Evolutionary conservation across 345 rosid species (phyloP), one percentile per base, ranked within the genome.

Genomic region (Brassica napus): DNA sequence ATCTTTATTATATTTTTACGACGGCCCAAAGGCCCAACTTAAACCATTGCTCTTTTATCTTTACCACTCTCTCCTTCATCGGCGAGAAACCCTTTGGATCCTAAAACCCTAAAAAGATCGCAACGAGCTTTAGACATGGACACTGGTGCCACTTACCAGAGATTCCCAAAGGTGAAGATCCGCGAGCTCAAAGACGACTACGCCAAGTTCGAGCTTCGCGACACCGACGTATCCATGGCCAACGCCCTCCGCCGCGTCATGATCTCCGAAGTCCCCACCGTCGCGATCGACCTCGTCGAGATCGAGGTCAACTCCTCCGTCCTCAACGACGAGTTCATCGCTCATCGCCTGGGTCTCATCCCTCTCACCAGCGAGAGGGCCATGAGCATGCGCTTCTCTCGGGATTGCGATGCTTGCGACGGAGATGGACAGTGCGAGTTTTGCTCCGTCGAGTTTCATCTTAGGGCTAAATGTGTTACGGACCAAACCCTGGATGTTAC

Each of bases 391-490:
- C 92, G 98, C 14, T 92, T 92, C 89, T 92, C 98, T 11, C 88
- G 97, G 0, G 97, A 92, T 84, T 94, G 98, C 66, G 98, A 93
- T 77, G 95, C 97, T 55, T 95, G 97, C 68, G 98, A 95, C 61
- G 98, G 98, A 0, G 99, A 94, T 55, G 98, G 97, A 18, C 97
- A 95, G 87, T 94, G 97, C 75, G 99, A 93, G 88, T 93, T 82
- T 77, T 93, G 98, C 87, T 93, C 98, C 18, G 98, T 92, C 30
- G 99, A 95, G 93, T 90, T 95, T 71, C 90, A 82, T 32, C 88
- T 94, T 16, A 79, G 91, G 0, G 90, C 97, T 54, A 93, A 90
- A 72, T 93, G 98, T 77, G 80, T 89, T 28, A 71, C 82, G 10
- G 99, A 93, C 79, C 94, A 93, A 74, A 95, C 99, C 69, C 88